These are phyloP conservation scores for Kentomonas sorsogonicus DNA, from an alignment of 208 protist species.

Conservation along the genomic window DNA sequence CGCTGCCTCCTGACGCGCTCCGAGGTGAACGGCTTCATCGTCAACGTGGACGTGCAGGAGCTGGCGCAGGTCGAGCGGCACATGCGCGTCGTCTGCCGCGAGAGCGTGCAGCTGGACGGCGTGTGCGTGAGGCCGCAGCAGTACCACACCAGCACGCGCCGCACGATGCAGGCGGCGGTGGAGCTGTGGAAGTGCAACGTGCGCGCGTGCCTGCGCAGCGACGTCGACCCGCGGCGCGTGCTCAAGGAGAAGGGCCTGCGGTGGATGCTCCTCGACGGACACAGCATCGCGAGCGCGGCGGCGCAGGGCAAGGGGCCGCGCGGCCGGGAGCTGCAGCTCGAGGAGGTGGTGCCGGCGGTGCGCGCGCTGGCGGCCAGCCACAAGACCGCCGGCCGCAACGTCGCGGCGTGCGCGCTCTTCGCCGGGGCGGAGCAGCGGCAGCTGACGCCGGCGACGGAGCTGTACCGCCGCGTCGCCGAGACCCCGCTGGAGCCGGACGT, in stretches of 20 bases:
- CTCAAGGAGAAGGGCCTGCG: slow-evolving; percentile 42
- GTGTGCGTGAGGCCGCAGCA: slow-evolving; percentile 45
- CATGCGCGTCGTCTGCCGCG: slow-evolving; percentile 31
- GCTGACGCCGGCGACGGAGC: too few species aligned
- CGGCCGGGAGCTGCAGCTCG: slow-evolving; percentile 19
- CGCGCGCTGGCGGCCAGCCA: too few species aligned
- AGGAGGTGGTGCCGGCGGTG: slow-evolving; percentile 30
- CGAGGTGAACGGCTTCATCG: slow-evolving; percentile 39
- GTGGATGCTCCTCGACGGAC: slow-evolving; percentile 43
- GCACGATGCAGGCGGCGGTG: slow-evolving; percentile 42
- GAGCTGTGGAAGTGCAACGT: slow-evolving; percentile 64
- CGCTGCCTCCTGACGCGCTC: slow-evolving; percentile 28
- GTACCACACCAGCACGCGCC: slow-evolving; percentile 32
- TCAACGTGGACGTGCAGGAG: slow-evolving; percentile 51
- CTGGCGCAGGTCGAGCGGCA: slow-evolving; percentile 30
- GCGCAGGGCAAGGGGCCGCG: slow-evolving; percentile 25
- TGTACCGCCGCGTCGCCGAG: too few species aligned
- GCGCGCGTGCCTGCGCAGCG: slow-evolving; percentile 39
- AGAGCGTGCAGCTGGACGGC: slow-evolving; percentile 42
- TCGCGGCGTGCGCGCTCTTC: too few species aligned
- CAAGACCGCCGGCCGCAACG: too few species aligned
- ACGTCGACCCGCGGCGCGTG: slow-evolving; percentile 36
- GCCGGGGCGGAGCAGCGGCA: too few species aligned
- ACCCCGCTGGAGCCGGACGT: too few species aligned
- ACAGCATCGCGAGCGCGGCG: slow-evolving; percentile 23